Base-by-base conservation (phyloP, 768 basidiomycete species). In the Hypholoma sublateritium region DNA sequence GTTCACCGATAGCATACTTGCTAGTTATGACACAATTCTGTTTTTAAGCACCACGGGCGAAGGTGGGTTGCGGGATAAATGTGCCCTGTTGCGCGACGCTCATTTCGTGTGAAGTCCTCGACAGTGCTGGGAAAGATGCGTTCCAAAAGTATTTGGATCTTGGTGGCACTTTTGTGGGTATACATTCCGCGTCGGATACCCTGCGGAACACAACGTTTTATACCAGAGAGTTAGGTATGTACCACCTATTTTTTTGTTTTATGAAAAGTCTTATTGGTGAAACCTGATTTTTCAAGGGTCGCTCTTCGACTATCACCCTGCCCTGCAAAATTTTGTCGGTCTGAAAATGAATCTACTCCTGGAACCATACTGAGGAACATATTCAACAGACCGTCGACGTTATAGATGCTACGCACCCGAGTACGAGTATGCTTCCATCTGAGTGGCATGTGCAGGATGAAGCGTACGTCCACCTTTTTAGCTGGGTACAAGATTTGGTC, bases 1-100 rank as follows among this genome's bases (percentile, higher is more conserved):
- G 58, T 91, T 91, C 70, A 87, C 72, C 5, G 79, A 85, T 58
- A 70, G 73, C 6, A 80, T 73, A 48, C 73, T 91, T 34, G 68
- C 72, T 12, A 66, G 68, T 32, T 92, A 84, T 64, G 88, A 91
- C 62, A 85, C 80, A 0, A 59, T 93, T 24, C 61, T 91, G 59
- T 91, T 93, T 67, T 69, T 91, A 54, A 81, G 78, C 46, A 90
- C 81, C 24, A 86, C 86, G 1, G 86, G 87, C 32, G 84, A 88
- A 72, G 81, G 89, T 86, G 56, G 44, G 79, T 22, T 45, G 55
- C 9, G 36, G 17, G 6, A 17, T 22, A 14, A 24, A 50, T 16
- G n/a, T n/a, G 5, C 35, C 47, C 28, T 12, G 43, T 25, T 16
- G 57, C 43, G 59, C 17, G 16, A 25, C 2, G 25, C 19, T 32